Base-by-base conservation (phyloP, 192 early-diverging fungal species). In the Coemansia guatemalensis region DNA sequence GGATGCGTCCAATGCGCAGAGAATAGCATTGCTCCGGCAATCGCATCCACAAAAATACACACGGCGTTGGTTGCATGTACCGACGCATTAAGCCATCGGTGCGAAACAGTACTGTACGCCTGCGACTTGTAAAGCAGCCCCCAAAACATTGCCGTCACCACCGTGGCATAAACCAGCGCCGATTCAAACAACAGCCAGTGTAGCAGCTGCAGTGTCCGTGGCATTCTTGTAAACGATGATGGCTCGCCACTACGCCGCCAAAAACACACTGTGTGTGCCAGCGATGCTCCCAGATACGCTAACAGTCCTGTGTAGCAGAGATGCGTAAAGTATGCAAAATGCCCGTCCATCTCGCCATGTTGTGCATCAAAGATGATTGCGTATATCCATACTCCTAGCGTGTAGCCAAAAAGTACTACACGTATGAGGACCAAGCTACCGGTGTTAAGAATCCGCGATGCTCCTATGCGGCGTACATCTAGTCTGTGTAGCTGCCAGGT, bases 151-250 rank as follows among this genome's bases (percentile, higher is more conserved):
- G 58, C 44, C 1, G 69, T 69, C 4, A 81, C 73, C 2, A 75
- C 47, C 3, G 63, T 57, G 7, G 78, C 64, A 59, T 58, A 81
- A 48, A 73, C 24, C 48, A 75, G 17, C 4, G 61, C 69, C 5
- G 73, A 72, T 22, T 65, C 69, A n/a, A 65, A 81, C 23, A 81
- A 41, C 25, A 81, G 62, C 73, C 78, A 81, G 49, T 81, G 78
- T 39, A 75, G 51, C 18, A 81, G 64, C 65, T 69, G 78, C 12
- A 81, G 48, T 5, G 57, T 57, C 7, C 24, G 54, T 8, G 69
- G 62, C 66, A 81, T 71, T 8, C 12, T 6, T 5, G 26, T 14
- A 30, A 81, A 81, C 18, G 55, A 61, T 11, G 48, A 12, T 18
- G 55, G 55, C 18, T 5, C 18, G 5, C 49, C 47, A 20, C 18